Evolutionary conservation across 1,284 basidiomycete species (phyloP), one percentile per base, ranked within the genome.

Genomic region (Tilletia caries): DNA sequence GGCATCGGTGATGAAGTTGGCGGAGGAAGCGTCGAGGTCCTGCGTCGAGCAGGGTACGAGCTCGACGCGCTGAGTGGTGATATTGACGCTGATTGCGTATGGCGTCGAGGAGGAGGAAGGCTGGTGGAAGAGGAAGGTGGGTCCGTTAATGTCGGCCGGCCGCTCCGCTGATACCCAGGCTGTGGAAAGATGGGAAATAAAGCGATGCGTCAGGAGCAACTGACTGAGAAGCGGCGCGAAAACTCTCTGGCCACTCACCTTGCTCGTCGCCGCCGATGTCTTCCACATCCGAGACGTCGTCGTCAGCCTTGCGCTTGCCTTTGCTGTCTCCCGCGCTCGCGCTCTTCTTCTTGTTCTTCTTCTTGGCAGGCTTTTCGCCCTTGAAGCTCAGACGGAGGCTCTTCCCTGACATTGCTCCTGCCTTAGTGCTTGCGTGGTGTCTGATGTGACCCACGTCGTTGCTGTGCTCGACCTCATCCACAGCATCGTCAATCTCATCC

Each of bases 81-180:
- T 67, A 50, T 75, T 71, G 41, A 75, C 71, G 1, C 71, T 65
- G 15, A 75, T 25, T 43, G 72, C 73, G 29, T 70, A 67, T 5
- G 46, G 43, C 6, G 41, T 34, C 10, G 50, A 54, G 1, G 58
- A 20, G 10, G 62, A 37, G 8, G 69, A 60, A 1, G 68, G 13
- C 27, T 52, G 37, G 20, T 71, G 71, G 34, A 65, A 72, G 48
- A 77, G 60, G 70, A 75, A 77, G 54, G 73, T 73, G 6, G 76
- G 76, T 1, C 76, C 76, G 10, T 37, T 68, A 10, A 77, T 41
- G 25, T 77, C 76, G 6, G 66, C 60, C 34, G 68, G 66, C 1
- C 70, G 65, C 46, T 75, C 70, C 13, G 73, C 75, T 12, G 65
- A 23, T 2, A 77, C 76, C 76, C 76, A 77, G 2, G 76, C 76